phyloP scores from a whole-genome alignment of 805 yeast genomes.

The Cyberlindnera xylosilytica region DNA sequence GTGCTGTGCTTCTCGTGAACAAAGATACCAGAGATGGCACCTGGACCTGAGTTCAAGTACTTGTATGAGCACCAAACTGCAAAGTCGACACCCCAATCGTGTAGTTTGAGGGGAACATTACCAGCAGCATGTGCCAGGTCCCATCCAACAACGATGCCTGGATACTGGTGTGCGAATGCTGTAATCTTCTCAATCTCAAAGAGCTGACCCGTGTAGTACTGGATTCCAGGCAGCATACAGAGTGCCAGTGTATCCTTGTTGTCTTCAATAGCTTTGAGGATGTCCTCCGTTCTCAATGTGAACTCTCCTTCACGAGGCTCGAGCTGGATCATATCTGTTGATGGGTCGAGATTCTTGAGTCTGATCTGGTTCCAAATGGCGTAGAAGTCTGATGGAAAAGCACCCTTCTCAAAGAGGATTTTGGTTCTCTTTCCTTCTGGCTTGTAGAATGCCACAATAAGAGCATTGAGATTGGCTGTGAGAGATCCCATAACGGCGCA shows the following conservation, averaged over 20 bases:
- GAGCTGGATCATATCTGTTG: slow-evolving; percentile 56
- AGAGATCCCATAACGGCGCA: slow-evolving; percentile 87
- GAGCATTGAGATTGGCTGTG: slow-evolving; percentile 76
- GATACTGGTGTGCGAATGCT: slow-evolving; percentile 44
- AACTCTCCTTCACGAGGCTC: slow-evolving; percentile 58
- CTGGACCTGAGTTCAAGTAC: slow-evolving; percentile 90
- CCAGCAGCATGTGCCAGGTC: slow-evolving; percentile 95
- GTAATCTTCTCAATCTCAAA: slow-evolving; percentile 79
- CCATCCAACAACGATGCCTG: slow-evolving; percentile 74
- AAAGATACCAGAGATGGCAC: slow-evolving; percentile 84
- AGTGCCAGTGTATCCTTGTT: slow-evolving; percentile 63
- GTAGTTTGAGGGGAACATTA: slow-evolving; percentile 71
- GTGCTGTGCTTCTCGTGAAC: slow-evolving; percentile 53
- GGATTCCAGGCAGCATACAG: slow-evolving; percentile 83
- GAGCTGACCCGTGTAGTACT: slow-evolving; percentile 87
- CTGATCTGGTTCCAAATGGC: slow-evolving; percentile 73
- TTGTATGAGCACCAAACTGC: slow-evolving; percentile 96
- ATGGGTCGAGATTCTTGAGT: slow-evolving; percentile 52
- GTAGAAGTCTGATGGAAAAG: slow-evolving; percentile 91
- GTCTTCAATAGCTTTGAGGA: slow-evolving; percentile 51
- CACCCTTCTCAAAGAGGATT: slow-evolving; percentile 79
- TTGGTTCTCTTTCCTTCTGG: slow-evolving; percentile 60
- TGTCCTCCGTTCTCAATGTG: slow-evolving; percentile 58
- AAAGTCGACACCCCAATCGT: slow-evolving; percentile 89
- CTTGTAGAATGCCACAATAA: slow-evolving; percentile 69